A percentile compares a stretch with the other conserved stretches of the same genome.
These are phyloP conservation scores for Acer yangbiense DNA, from an alignment of 345 rosid species.

Conservation along the genomic window DNA sequence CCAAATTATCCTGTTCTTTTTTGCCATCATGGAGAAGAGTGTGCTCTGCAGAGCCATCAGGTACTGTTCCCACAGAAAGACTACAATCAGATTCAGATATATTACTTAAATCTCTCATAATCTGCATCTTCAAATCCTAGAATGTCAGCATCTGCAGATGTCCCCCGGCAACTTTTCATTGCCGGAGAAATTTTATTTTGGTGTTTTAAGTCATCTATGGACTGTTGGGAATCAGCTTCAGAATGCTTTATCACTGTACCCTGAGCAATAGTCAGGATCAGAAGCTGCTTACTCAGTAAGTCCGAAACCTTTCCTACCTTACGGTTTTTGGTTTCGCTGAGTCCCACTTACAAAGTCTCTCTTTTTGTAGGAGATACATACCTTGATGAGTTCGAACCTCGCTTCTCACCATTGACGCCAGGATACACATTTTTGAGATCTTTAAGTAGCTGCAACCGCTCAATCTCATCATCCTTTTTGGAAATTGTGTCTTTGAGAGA, in stretches of 20 bases:
- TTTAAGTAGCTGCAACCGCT: slow-evolving; percentile 62
- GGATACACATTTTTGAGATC: slow-evolving; percentile 48
- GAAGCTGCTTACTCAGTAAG: slow-evolving; percentile 32
- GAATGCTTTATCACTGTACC: too few species aligned
- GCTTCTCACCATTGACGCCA: slow-evolving; percentile 25
- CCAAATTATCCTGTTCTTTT: slow-evolving; percentile 33
- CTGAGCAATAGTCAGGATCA: too few species aligned
- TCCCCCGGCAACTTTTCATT: slow-evolving; percentile 18
- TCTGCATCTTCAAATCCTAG: slow-evolving; percentile 37
- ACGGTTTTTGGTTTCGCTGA: slow-evolving; percentile 26
- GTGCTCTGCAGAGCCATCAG: slow-evolving; percentile 43
- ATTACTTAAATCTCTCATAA: slow-evolving; percentile 39
- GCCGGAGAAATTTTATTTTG: slow-evolving; percentile 26
- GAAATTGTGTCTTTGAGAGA: slow-evolving; percentile 80
- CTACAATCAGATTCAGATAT: slow-evolving; percentile 50
- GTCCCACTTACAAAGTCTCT: slow-evolving; percentile 10
- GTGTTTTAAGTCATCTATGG: slow-evolving; percentile 20
- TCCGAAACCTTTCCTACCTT: slow-evolving; percentile 35
- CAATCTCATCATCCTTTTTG: slow-evolving; percentile 87
- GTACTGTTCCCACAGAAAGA: slow-evolving; percentile 46
- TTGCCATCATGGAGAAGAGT: slow-evolving; percentile 15
- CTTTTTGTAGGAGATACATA: slow-evolving; percentile 24
- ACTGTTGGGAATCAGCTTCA: slow-evolving; percentile 14
- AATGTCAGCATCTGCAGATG: slow-evolving; percentile 28
- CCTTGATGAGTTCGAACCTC: slow-evolving; percentile 20